Percentiles rank a stretch among this genome's conserved stretches.
Conservation (phyloP, 495 filamentous ascomycete genomes). For the Thermochaetoides thermophila region DNA sequence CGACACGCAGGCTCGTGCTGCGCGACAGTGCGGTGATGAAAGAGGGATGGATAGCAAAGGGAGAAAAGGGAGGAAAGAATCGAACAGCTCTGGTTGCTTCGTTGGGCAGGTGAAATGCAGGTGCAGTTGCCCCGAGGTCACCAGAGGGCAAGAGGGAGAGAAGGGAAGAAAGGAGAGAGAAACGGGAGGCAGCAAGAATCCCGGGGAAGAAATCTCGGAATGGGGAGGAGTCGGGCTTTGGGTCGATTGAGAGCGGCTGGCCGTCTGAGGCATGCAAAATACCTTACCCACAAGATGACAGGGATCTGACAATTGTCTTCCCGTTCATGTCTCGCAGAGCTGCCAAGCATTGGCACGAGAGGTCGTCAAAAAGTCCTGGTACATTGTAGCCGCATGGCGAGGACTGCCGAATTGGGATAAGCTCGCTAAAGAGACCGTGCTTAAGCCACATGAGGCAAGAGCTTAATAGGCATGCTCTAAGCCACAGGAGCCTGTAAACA, state of each 20-base stretch:
- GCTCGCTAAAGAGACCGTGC: no score
- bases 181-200: conserved; percentile 9
- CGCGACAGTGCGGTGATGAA: no score
- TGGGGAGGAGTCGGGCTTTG: conserved; percentile 18
- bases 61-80: neutral
- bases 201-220: conserved; percentile 17
- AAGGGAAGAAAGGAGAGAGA: conserved; percentile 6
- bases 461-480: no score
- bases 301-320: conserved; percentile 8
- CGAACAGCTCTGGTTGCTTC: neutral
- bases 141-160: conserved; percentile 1
- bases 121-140: neutral
- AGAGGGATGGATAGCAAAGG: neutral
- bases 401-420: no score
- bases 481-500: no score
- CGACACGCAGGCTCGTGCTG: no score
- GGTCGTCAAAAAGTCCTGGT: no score
- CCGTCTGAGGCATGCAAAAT: conserved; percentile 8
- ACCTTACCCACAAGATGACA: conserved; percentile 9
- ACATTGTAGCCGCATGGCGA: no score
- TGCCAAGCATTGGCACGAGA: conserved; percentile 2
- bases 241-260: conserved; percentile 4
- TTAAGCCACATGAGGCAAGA: no score
- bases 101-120: neutral
- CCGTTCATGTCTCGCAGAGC: conserved; percentile 13